Base-by-base conservation (phyloP, 1,284 basidiomycete genomes). In the Pascua sp. region DNA sequence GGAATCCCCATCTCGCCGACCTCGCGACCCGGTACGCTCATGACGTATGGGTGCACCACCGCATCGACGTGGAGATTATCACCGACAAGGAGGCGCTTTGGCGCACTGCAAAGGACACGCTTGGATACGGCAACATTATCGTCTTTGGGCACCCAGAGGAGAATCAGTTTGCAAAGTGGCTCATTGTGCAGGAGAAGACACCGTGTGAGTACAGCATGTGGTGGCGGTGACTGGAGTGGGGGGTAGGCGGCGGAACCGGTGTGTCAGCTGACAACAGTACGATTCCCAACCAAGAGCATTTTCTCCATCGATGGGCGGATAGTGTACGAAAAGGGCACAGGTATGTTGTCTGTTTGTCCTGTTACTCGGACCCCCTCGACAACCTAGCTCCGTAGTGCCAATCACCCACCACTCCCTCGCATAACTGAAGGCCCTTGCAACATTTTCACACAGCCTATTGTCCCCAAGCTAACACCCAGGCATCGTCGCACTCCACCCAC, bases 401-500 rank as follows among this genome's bases (percentile, higher is more conserved):
- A n/a, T n/a, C n/a, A n/a, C n/a, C n/a, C n/a, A n/a, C n/a, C n/a
- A n/a, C n/a, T n/a, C n/a, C n/a, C n/a, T n/a, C n/a, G n/a, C n/a
- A n/a, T n/a, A n/a, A n/a, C n/a, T n/a, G n/a, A n/a, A n/a, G n/a
- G n/a, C n/a, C n/a, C n/a, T n/a, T n/a, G n/a, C n/a, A n/a, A n/a
- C n/a, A n/a, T n/a, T n/a, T n/a, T n/a, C n/a, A 32, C 7, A 32
- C 24, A 32, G 24, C 24, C 24, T 7, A 32, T 32, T 32, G 7
- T 32, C 7, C 11, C 15, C 38, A 15, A n/a, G 44, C 52, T 51
- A 53, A 59, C 48, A 18, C 16, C 1, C 58, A 83, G 86, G 85
- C n/a, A 73, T 86, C 24, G 65, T 90, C 47, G 85, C 89, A 63
- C 79, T 87, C 4, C 85, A 87, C 59, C 86, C 87, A 12, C 87